Conservation (phyloP, 495 filamentous ascomycete species). For the Chaetomium fimeti region DNA sequence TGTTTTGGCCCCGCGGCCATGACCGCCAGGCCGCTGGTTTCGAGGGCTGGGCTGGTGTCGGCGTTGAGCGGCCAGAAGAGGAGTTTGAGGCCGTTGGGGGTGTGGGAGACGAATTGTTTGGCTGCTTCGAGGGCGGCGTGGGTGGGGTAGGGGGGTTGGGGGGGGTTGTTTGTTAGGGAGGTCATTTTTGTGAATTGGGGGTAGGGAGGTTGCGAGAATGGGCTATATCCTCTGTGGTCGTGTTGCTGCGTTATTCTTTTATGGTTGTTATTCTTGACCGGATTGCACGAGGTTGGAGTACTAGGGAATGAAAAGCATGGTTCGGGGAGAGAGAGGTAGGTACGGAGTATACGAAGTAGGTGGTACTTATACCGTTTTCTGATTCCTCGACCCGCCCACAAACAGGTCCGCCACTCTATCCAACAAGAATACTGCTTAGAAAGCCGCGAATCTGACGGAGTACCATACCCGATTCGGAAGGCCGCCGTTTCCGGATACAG, state of each 20-base stretch:
- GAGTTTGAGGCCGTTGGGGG: slow-evolving; percentile 3
- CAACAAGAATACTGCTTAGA: slow-evolving; percentile 1
- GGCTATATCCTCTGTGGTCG: too few relatives aligned
- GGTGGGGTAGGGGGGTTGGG: slow-evolving; percentile 9
- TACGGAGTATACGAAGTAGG: background rate
- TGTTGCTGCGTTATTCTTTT: too few relatives aligned
- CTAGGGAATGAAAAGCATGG: slow-evolving; percentile 2
- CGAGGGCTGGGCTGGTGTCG: slow-evolving; percentile 4
- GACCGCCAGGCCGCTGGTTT: slow-evolving; percentile 11
- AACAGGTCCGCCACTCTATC: background rate
- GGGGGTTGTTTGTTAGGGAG: slow-evolving; percentile 3
- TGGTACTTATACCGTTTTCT: background rate
- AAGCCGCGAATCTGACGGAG: too few relatives aligned
- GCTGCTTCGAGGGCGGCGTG: slow-evolving; percentile 6
- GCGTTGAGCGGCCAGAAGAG: slow-evolving; percentile 15
- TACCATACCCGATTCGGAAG: too few relatives aligned
- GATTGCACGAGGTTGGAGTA: too few relatives aligned
- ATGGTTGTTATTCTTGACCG: too few relatives aligned
- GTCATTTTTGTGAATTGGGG: slow-evolving; percentile 4
- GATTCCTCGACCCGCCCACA: slow-evolving; percentile 4
- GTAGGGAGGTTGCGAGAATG: too few relatives aligned
- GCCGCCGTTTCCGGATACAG: too few relatives aligned
- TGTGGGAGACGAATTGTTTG: slow-evolving; percentile 7
- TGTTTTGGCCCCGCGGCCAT: slow-evolving; percentile 10
- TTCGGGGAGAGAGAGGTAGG: background rate